A percentile compares a stretch with the other conserved stretches of the same genome.
Evolutionary conservation across 164 flowering plant genomes (phyloP).

Genomic region (Malania oleifera): DNA sequence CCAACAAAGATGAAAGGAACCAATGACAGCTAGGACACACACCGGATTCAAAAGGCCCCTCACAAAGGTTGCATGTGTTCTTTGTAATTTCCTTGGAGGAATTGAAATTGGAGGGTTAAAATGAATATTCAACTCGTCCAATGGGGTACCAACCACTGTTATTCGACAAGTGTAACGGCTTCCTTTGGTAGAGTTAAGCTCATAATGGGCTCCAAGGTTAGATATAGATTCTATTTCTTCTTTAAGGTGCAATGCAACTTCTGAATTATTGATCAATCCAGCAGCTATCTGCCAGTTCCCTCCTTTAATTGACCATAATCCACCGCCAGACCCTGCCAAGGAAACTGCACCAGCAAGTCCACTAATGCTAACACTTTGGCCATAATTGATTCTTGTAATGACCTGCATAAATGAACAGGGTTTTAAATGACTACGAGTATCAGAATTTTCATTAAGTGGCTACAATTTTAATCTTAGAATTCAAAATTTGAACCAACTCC

Average conservation of each 20-base stretch:
- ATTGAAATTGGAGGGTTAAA: slow-evolving; percentile 62
- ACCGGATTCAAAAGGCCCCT: slow-evolving; percentile 85
- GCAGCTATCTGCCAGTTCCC: slow-evolving; percentile 96
- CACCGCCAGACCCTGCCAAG: slow-evolving; percentile 86
- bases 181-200: slow-evolving; percentile 71
- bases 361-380: slow-evolving; percentile 82
- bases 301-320: slow-evolving; percentile 82
- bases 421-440: no score
- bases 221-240: slow-evolving; percentile 76
- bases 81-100: slow-evolving; percentile 73
- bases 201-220: slow-evolving; percentile 48
- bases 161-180: slow-evolving; percentile 68
- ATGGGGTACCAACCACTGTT: slow-evolving; percentile 75
- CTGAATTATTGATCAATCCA: slow-evolving; percentile 64
- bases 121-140: slow-evolving; percentile 69
- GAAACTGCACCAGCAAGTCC: slow-evolving; percentile 98
- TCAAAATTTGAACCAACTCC: no score
- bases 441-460: no score
- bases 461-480: no score
- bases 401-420: slow-evolving; percentile 45
- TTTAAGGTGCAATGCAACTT: slow-evolving; percentile 63
- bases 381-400: slow-evolving; percentile 93
- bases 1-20: background rate
- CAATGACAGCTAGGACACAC: slow-evolving; percentile 19
- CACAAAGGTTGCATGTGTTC: slow-evolving; percentile 84